Conservation (phyloP, 208 protist species). For the Porcisia deanei region DNA sequence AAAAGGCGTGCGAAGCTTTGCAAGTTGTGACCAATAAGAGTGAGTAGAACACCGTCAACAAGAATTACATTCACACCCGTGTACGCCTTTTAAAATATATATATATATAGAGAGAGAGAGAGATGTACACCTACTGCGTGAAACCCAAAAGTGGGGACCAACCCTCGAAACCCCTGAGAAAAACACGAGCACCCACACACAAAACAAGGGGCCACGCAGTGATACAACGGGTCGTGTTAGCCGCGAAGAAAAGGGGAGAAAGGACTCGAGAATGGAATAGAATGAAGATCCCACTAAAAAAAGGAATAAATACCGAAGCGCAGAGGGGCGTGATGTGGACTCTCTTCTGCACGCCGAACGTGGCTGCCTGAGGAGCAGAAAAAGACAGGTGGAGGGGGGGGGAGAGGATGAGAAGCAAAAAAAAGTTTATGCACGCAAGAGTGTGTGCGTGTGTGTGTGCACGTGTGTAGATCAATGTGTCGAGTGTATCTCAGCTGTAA, state of each 20-base stretch:
- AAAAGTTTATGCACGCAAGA: background rate
- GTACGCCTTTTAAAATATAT: too few relatives aligned
- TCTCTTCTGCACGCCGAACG: background rate
- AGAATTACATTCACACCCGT: too few relatives aligned
- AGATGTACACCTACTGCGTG: too few relatives aligned
- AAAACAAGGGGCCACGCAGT: background rate
- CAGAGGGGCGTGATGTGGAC: background rate
- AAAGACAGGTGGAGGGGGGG: background rate
- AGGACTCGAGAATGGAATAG: background rate
- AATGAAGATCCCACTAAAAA: background rate
- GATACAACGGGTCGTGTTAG: background rate
- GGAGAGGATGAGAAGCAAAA: background rate
- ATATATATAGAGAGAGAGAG: too few relatives aligned
- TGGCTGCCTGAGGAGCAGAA: background rate
- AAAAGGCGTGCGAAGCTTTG: background rate
- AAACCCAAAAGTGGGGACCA: background rate
- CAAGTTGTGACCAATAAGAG: background rate
- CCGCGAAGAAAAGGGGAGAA: background rate
- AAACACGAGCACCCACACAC: background rate
- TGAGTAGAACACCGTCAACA: too few relatives aligned
- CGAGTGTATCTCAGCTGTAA: background rate
- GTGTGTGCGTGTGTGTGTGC: background rate
- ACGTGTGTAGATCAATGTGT: background rate
- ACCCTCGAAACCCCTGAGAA: background rate
- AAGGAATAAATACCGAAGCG: background rate